phyloP scores from a whole-genome alignment of 129 eudicot genomes.

The Flaveria bidentis region DNA sequence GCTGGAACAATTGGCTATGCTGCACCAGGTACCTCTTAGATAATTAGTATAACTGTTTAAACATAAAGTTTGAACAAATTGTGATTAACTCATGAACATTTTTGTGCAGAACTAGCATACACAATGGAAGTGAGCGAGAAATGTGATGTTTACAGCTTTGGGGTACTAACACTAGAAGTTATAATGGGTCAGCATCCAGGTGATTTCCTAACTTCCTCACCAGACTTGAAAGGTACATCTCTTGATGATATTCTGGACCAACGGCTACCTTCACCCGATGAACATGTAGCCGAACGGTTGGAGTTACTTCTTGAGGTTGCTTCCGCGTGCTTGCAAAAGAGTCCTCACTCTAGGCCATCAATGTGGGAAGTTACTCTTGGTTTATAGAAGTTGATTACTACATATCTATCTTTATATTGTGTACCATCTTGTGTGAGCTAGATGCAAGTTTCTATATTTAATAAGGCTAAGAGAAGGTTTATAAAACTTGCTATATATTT shows the following conservation, averaged over 20 bases:
- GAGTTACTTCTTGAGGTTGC: neutral
- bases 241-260: neutral
- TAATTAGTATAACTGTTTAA: neutral
- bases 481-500: neutral
- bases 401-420: neutral
- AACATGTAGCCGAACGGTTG: neutral
- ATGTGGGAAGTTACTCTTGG: slow-evolving; percentile 12
- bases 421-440: neutral
- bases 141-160: slow-evolving; percentile 2
- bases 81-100: neutral
- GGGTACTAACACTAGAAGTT: neutral
- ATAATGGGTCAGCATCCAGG: slow-evolving; percentile 7
- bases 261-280: neutral
- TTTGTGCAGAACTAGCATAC: slow-evolving; percentile 9
- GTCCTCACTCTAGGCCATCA: slow-evolving; percentile 15
- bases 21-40: slow-evolving; percentile 2
- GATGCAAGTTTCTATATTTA: neutral
- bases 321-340: neutral
- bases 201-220: neutral
- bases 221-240: neutral
- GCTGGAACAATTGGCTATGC: slow-evolving; percentile 1
- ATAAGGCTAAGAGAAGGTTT: neutral
- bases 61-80: neutral
- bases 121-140: slow-evolving; percentile 10
- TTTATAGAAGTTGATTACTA: neutral